phyloP scores from a whole-genome alignment of 1,284 basidiomycete genomes.

The Veloporphyrellus conicus region DNA sequence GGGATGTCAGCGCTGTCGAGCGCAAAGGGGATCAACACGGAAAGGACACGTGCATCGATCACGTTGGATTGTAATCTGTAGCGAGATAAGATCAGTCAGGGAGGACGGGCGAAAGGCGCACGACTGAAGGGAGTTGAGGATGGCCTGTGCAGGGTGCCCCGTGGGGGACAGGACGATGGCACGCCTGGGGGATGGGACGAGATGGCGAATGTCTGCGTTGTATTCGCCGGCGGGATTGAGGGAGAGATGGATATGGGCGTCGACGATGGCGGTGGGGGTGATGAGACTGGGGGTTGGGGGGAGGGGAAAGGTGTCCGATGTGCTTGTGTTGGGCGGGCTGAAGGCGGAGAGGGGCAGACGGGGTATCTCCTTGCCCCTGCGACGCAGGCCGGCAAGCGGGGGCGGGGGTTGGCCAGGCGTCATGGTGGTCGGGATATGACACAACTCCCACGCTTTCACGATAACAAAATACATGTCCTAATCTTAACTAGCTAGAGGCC shows the following conservation, averaged over 20 bases:
- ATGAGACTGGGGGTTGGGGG: slow-evolving; percentile 66
- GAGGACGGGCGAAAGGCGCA: slow-evolving; percentile 12
- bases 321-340: slow-evolving; percentile 60
- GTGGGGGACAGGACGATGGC: slow-evolving; percentile 35
- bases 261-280: slow-evolving; percentile 60
- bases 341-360: slow-evolving; percentile 70
- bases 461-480: not conserved
- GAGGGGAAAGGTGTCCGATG: slow-evolving; percentile 61
- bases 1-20: slow-evolving; percentile 46
- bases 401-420: slow-evolving; percentile 2
- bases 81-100: slow-evolving; percentile 10
- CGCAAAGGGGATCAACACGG: slow-evolving; percentile 54
- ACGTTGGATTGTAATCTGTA: slow-evolving; percentile 36
- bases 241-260: slow-evolving; percentile 51
- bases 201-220: slow-evolving; percentile 44
- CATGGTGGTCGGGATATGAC: slow-evolving; percentile 9
- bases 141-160: slow-evolving; percentile 6
- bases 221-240: slow-evolving; percentile 39
- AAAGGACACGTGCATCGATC: slow-evolving; percentile 41
- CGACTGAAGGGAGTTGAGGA: slow-evolving; percentile 16
- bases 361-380: slow-evolving; percentile 62
- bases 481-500: slow-evolving; percentile 15
- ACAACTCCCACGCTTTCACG: slow-evolving; percentile 12
- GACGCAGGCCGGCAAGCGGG: too few species aligned
- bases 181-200: slow-evolving; percentile 34